Percentiles rank a stretch among this genome's conserved stretches.
phyloP scores from a whole-genome alignment of 768 basidiomycete genomes.

The Tulasnella sp. region DNA sequence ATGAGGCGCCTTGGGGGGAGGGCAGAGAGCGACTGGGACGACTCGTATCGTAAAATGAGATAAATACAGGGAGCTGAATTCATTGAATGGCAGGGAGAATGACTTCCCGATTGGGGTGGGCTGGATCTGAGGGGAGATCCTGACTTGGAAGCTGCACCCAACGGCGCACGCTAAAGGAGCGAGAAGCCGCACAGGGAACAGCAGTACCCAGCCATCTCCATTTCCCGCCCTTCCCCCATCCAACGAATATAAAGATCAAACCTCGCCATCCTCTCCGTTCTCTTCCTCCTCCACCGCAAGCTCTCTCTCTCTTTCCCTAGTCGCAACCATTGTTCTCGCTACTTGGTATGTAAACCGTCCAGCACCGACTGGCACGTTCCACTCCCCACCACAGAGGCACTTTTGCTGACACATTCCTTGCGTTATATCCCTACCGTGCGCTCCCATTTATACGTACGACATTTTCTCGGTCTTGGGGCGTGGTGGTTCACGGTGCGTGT shows the following conservation, averaged over 20 bases:
- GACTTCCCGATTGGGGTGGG: conserved; percentile 8
- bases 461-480: neutral
- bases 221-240: conserved; percentile 11
- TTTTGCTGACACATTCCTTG: neutral
- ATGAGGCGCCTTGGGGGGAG: no score
- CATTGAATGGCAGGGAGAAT: neutral
- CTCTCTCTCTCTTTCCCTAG: neutral
- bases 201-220: neutral
- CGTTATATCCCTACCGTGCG: neutral
- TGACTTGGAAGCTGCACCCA: conserved; percentile 15
- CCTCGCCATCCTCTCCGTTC: neutral
- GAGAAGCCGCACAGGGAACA: conserved; percentile 5
- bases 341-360: neutral
- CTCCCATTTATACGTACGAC: neutral
- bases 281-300: neutral
- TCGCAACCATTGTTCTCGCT: neutral
- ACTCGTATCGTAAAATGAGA: neutral
- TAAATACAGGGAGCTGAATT: neutral
- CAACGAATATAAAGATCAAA: neutral
- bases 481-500: neutral
- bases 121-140: conserved; percentile 18
- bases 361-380: neutral
- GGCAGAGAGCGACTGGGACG: no score
- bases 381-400: neutral
- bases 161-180: conserved; percentile 21